Percentiles rank a stretch among this genome's conserved stretches.
Evolutionary conservation across 352 stramenopile genomes (phyloP).

Genomic region (Globisporangium carolinianum): DNA sequence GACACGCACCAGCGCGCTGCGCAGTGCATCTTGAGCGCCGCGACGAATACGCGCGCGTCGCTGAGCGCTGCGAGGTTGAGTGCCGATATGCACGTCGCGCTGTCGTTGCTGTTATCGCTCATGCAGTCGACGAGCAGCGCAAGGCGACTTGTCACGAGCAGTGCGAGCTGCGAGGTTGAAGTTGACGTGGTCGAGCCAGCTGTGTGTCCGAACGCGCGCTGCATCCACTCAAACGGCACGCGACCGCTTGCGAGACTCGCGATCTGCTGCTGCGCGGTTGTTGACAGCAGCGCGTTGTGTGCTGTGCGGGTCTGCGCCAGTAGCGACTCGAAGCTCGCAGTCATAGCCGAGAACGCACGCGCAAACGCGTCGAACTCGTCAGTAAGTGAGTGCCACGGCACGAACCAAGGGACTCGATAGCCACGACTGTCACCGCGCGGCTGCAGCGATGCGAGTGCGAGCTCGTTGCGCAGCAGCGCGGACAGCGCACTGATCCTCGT

Average conservation of each 20-base stretch:
- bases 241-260: conserved; percentile 7
- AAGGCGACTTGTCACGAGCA: conserved; percentile 10
- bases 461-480: not conserved
- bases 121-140: conserved; percentile 4
- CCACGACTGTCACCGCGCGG: not conserved
- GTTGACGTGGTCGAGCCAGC: conserved; percentile 7
- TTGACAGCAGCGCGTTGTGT: not conserved
- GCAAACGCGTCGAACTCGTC: conserved; percentile 10
- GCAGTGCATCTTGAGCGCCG: conserved; percentile 4
- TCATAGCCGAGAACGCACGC: conserved; percentile 3
- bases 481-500: not conserved
- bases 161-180: conserved; percentile 8
- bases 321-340: conserved; percentile 5
- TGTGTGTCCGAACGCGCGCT: conserved; percentile 8
- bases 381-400: conserved; percentile 6
- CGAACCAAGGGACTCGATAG: not conserved
- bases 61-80: conserved; percentile 14
- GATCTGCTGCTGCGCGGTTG: conserved; percentile 9
- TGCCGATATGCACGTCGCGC: not conserved
- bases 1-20: conserved; percentile 1
- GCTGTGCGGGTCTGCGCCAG: not conserved
- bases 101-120: not conserved
- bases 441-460: not conserved
- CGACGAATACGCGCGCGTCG: conserved; percentile 9
- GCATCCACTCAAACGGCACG: conserved; percentile 14